These are phyloP conservation scores for Mycosphaerella sp. DNA, from an alignment of 2,329 filamentous ascomycete species.

Conservation along the genomic window DNA sequence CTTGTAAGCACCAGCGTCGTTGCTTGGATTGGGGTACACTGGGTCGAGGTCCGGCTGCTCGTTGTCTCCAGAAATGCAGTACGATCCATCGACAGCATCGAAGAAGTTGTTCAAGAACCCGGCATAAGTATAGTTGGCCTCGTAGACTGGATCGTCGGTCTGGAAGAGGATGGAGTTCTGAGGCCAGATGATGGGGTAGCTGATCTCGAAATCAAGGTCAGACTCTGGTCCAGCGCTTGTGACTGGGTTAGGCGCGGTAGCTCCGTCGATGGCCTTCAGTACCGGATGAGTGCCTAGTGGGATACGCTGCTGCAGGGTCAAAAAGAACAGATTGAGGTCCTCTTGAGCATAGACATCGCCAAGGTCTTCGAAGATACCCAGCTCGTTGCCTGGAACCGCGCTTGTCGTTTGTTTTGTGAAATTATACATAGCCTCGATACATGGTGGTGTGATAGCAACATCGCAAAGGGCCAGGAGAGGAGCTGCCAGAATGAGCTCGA, in stretches of 20 bases:
- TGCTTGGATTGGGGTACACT: constrained; percentile 37
- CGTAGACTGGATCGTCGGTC: constrained; percentile 37
- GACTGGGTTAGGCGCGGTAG: constrained; percentile 34
- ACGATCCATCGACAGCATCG: constrained; percentile 47
- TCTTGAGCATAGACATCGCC: constrained; percentile 42
- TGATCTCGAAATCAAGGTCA: constrained; percentile 47
- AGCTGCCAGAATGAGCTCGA: constrained; percentile 8
- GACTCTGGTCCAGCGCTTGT: constrained; percentile 44
- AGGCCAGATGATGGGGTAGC: constrained; percentile 48
- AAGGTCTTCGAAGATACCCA: constrained; percentile 42
- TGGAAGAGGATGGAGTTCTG: constrained; percentile 47
- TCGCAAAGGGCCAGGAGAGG: constrained; percentile 19
- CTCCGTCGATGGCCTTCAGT: constrained; percentile 23
- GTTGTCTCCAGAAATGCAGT: constrained; percentile 42
- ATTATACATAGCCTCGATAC: constrained; percentile 42
- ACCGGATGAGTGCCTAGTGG: constrained; percentile 25
- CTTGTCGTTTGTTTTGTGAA: constrained; percentile 36
- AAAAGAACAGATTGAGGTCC: constrained; percentile 45
- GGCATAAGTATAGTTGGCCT: constrained; percentile 33
- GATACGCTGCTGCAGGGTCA: constrained; percentile 32
- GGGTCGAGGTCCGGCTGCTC: constrained; percentile 49
- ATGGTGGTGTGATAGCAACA: constrained; percentile 36
- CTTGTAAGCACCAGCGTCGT: constrained; percentile 37
- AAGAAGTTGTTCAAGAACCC: constrained; percentile 42
- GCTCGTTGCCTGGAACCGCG: constrained; percentile 40